Base-by-base conservation (phyloP, 148 eudicot genomes). In the Fagopyrum homotropicum region DNA sequence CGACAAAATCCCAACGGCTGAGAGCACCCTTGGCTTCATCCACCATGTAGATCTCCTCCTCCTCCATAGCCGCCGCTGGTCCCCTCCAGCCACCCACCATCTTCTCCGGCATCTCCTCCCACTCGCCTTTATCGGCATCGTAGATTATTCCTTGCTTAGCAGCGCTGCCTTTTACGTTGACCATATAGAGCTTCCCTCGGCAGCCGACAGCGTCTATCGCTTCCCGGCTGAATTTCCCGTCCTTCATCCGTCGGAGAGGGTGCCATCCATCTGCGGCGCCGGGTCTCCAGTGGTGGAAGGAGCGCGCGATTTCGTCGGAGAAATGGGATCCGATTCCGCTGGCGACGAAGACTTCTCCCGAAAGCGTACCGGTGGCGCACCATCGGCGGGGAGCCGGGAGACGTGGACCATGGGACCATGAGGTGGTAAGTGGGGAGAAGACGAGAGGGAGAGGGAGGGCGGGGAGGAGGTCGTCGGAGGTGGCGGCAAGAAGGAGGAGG, bases 31-130 rank as follows among this genome's bases (percentile, higher is more conserved):
- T 91, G 0, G 77, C 52, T 64, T 86, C 87, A 49, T 93, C 91
- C 72, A 93, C 92, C 72, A 77, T 75, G 51, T 77, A 93, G 0
- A 93, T 77, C 4, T 30, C 76, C 45, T 88, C 83, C 77, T 93
- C 97, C 1, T 80, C 87, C 91, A 91, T 84, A 3, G 98, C 76
- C 14, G 97, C 97, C 54, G 86, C 97, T 60, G 97, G 97, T 0
- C 98, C 98, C 30, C 80, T 76, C 98, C 98, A 93, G 45, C 98
- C 98, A 1, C 30, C 71, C 4, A 85, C 30, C 97, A 93, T 93
- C 60, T 89, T 90, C 19, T 72, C 89, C 73, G 84, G 82, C 97
- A 93, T 93, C 26, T 89, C 89, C 49, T 3, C 51, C 93, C 92
- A 91, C 60, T 55, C 9, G 46, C 87, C 89, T 0, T 19, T 73